Evolutionary conservation across 106 monocot species (phyloP), one percentile per base, ranked within the genome.

Genomic region (Alisma plantagoaquatica): DNA sequence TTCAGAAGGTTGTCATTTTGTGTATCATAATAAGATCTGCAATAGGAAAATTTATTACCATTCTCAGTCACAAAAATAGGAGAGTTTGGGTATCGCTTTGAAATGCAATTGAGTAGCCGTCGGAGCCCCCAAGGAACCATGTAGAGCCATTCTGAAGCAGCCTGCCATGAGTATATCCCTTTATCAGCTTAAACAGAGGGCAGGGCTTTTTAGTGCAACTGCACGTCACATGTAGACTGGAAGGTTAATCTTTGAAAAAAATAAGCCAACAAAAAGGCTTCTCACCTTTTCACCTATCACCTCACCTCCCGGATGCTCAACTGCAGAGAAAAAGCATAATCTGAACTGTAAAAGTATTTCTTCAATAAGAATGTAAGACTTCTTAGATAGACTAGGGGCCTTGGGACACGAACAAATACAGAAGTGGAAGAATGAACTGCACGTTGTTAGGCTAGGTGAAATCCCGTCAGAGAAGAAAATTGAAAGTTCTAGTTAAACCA

Each of bases 121-220:
- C 69, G 59, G 3, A 91, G 43, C 22, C 91, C 91, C 91, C 91
- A 91, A 65, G 84, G 91, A 61, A 91, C 91, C 38, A 81, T 66
- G 56, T 77, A 81, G 53, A 91, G 80, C 91, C 91, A 91, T 14
- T 77, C 74, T 38, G 91, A 91, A 49, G 91, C 91, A 57, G 84
- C 91, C 90, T 90, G 77, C 31, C 15, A 66, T 10, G 19, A 38
- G 17, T 8, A 48, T 9, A 16, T 18, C 0, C 15, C 21, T 9
- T 17, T 14, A 42, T 42, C 1, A 42, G 0, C 1, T 42, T 0
- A 42, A 10, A 51, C 26, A 29, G 29, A 26, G n/a, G n/a, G n/a
- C n/a, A n/a, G n/a, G n/a, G n/a, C n/a, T n/a, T n/a, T n/a, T n/a
- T n/a, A n/a, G n/a, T n/a, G n/a, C n/a, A n/a, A n/a, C n/a, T n/a